phyloP scores from a whole-genome alignment of 306 rosid species.

The Arachis stenosperma region DNA sequence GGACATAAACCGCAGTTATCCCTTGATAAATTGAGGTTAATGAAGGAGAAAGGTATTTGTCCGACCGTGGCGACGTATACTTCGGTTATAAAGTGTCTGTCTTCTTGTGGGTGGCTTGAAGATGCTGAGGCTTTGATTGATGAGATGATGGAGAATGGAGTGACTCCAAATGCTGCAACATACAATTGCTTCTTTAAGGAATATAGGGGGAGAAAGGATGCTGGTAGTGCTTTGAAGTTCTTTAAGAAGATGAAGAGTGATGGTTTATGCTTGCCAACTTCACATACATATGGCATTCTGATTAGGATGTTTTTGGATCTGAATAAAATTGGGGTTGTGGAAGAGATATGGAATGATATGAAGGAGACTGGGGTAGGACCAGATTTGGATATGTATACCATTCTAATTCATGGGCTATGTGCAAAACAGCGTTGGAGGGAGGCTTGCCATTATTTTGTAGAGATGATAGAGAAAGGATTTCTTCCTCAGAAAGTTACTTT shows the following conservation, averaged over 20 bases:
- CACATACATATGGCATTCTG: constrained; percentile 69
- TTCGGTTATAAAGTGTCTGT: constrained; percentile 80
- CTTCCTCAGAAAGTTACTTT: constrained; percentile 89
- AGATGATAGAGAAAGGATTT: constrained; percentile 94
- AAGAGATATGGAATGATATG: constrained; percentile 78
- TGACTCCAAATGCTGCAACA: constrained; percentile 68
- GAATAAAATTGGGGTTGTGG: constrained; percentile 54
- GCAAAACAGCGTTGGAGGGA: constrained; percentile 73
- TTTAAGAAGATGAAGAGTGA: constrained; percentile 76
- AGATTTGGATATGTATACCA: constrained; percentile 77
- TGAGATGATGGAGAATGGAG: constrained; percentile 75
- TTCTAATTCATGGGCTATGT: constrained; percentile 75
- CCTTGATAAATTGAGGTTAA: constrained; percentile 68
- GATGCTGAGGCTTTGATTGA: constrained; percentile 73
- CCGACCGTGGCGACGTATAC: constrained; percentile 78
- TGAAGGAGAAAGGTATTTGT: constrained; percentile 74
- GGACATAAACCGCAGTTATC: constrained; percentile 80
- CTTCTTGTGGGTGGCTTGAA: constrained; percentile 78
- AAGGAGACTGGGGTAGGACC: constrained; percentile 71
- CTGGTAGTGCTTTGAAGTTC: constrained; percentile 65
- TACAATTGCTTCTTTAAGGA: constrained; percentile 87
- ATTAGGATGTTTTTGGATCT: constrained; percentile 66
- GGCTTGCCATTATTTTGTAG: constrained; percentile 80
- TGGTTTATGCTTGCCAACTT: constrained; percentile 57
- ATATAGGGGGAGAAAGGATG: constrained; percentile 75